phyloP scores from a whole-genome alignment of 768 basidiomycete species.

The Lactarius quietus region DNA sequence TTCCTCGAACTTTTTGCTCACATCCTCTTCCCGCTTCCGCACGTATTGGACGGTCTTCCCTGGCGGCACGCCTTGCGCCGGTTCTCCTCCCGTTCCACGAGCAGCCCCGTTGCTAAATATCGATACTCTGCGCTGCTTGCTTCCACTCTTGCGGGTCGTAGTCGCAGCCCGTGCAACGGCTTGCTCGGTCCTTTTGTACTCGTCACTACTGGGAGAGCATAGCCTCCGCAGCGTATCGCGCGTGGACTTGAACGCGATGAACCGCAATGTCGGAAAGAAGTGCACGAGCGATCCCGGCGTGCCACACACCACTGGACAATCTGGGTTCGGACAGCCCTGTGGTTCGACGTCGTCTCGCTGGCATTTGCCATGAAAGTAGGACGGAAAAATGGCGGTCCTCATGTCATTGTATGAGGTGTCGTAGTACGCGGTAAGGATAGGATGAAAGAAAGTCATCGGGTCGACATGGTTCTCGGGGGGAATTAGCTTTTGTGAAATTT shows the following conservation, averaged over 20 bases:
- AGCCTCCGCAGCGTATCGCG: slow-evolving; percentile 35
- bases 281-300: slow-evolving; percentile 79
- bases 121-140: slow-evolving; percentile 8
- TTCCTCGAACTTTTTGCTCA: slow-evolving; percentile 29
- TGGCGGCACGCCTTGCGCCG: neutral
- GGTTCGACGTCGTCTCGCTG: slow-evolving; percentile 54
- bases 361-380: slow-evolving; percentile 78
- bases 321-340: slow-evolving; percentile 70
- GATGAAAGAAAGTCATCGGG: slow-evolving; percentile 39
- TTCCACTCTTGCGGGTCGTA: slow-evolving; percentile 3
- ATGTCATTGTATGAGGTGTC: slow-evolving; percentile 42
- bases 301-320: slow-evolving; percentile 75
- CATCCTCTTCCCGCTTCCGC: slow-evolving; percentile 27
- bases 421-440: slow-evolving; percentile 47
- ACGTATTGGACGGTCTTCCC: slow-evolving; percentile 15
- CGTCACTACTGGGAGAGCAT: slow-evolving; percentile 37
- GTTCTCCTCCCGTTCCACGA: slow-evolving; percentile 8
- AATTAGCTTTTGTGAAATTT: slow-evolving; percentile 36
- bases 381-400: slow-evolving; percentile 59
- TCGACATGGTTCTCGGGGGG: slow-evolving; percentile 30
- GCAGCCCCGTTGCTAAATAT: slow-evolving; percentile 20
- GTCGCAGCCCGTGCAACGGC: slow-evolving; percentile 39
- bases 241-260: slow-evolving; percentile 48
- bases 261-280: slow-evolving; percentile 50
- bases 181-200: slow-evolving; percentile 43